Percentiles rank a stretch among this genome's conserved stretches.
Conservation (phyloP, 495 filamentous ascomycete species). For the Penicillium goetzii region DNA sequence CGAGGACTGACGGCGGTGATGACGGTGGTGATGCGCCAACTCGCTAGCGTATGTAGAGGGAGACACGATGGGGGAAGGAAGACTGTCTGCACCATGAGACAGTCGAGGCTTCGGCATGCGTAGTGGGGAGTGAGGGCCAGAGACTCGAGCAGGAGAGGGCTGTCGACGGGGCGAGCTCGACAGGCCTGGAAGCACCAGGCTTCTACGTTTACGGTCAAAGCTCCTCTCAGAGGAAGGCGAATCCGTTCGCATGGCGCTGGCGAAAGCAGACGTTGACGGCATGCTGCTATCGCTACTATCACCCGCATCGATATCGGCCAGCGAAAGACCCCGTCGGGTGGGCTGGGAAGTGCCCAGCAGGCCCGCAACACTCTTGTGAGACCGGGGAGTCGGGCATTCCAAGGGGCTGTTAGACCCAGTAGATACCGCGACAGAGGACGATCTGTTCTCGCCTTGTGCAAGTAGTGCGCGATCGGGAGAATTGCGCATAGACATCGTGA, state of each 20-base stretch:
- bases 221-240: constrained; percentile 88
- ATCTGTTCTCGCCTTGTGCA: constrained; percentile 46
- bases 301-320: constrained; percentile 76
- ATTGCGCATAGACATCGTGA: constrained; percentile 51
- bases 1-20: constrained; percentile 92
- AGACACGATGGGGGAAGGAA: constrained; percentile 86
- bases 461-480: constrained; percentile 40
- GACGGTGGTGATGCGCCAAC: constrained; percentile 65
- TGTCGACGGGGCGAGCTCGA: constrained; percentile 77
- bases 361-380: constrained; percentile 70
- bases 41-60: constrained; percentile 82
- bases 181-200: constrained; percentile 74
- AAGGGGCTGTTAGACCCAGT: constrained; percentile 86
- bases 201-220: constrained; percentile 81
- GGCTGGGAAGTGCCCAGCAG: constrained; percentile 64
- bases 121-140: constrained; percentile 83
- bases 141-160: constrained; percentile 75
- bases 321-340: constrained; percentile 70
- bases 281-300: constrained; percentile 87
- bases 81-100: constrained; percentile 69
- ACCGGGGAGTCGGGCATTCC: constrained; percentile 89
- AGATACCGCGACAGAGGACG: constrained; percentile 67
- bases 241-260: constrained; percentile 72
- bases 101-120: constrained; percentile 84
- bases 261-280: constrained; percentile 72